These are phyloP conservation scores for Dioscorea cayenensis DNA, from an alignment of 116 monocot species.

Conservation along the genomic window DNA sequence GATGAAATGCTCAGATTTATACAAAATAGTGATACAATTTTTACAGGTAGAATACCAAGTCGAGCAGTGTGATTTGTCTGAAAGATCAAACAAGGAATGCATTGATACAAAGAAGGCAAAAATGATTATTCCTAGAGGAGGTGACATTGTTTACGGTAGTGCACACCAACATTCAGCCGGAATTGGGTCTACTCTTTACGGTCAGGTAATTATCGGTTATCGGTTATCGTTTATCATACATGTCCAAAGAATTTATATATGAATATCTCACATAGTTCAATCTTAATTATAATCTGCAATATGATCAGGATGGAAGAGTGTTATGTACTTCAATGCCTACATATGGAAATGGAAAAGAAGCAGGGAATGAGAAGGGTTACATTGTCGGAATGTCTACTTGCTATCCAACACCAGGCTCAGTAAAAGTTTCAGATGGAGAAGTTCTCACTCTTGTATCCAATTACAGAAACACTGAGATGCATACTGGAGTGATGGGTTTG, in stretches of 20 bases:
- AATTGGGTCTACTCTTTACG: slow-evolving; percentile 49
- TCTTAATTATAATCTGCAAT: not conserved
- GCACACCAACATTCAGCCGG: slow-evolving; percentile 79
- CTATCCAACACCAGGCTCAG: slow-evolving; percentile 56
- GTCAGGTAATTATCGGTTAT: slow-evolving; percentile 39
- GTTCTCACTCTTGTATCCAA: slow-evolving; percentile 54
- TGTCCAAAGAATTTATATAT: not conserved
- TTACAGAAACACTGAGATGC: slow-evolving; percentile 50
- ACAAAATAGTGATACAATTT: not conserved
- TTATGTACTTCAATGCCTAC: slow-evolving; percentile 49
- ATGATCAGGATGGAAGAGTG: slow-evolving; percentile 43
- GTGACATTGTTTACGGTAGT: slow-evolving; percentile 69
- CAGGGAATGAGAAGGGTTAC: slow-evolving; percentile 67
- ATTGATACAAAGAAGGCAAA: slow-evolving; percentile 31
- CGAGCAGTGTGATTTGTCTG: slow-evolving; percentile 20
- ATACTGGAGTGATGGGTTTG: slow-evolving; percentile 74
- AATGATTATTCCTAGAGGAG: slow-evolving; percentile 51
- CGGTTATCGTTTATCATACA: not conserved
- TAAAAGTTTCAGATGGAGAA: slow-evolving; percentile 47
- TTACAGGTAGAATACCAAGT: slow-evolving; percentile 65
- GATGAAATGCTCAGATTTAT: no score
- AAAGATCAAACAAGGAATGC: slow-evolving; percentile 22
- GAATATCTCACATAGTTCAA: not conserved
- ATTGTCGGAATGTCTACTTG: slow-evolving; percentile 81
- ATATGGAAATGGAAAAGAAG: slow-evolving; percentile 54